Evolutionary conservation across 768 basidiomycete genomes (phyloP), one percentile per base, ranked within the genome.

Genomic region (button mushroom (Agaricus bisporus)): DNA sequence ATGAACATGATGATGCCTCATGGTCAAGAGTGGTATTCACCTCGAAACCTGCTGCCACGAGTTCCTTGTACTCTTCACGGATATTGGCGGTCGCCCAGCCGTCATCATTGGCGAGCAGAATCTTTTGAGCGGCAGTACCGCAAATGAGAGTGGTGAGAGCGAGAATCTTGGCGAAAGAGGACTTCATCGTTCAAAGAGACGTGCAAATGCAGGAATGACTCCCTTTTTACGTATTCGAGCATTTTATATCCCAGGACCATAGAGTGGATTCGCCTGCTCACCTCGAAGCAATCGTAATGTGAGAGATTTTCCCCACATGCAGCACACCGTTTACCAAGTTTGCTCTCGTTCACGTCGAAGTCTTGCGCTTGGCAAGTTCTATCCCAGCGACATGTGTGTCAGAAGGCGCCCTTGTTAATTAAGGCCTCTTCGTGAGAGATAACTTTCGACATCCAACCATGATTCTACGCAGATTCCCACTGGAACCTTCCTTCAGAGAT

Each of bases 11-110:
- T 29, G 22, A 22, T 22, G 22, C 22, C 22, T 22, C 22, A 22
- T 17, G 6, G 10, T 18, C 15, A 17, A n/a, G n/a, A n/a, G 22
- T 3, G 25, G 44, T 15, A 64, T 66, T 41, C 42, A 74, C 73
- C 41, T 72, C 53, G 55, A 67, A 73, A 8, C 69, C 72, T 14
- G 68, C 71, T 3, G 59, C 61, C 26, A 60, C 64, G 44, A 76
- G 60, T 3, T 71, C 66, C 41, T 64, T 59, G 57, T 66, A 68
- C 45, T 70, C 67, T 0, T 71, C 70, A 48, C 75, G 70, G n/a
- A 77, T 68, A 44, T 71, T 64, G 12, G 74, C 73, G 6, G 68
- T 66, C 0, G 76, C 76, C 75, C 75, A 77, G 5, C 65, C 64
- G 56, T 68, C 64, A 37, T 66, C 64, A 44, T 65, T 67, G 50